Percentiles rank a stretch among this genome's conserved stretches.
These are phyloP conservation scores for Drechmeria coniospora DNA, from an alignment of 2,329 filamentous ascomycete genomes.

Conservation along the genomic window DNA sequence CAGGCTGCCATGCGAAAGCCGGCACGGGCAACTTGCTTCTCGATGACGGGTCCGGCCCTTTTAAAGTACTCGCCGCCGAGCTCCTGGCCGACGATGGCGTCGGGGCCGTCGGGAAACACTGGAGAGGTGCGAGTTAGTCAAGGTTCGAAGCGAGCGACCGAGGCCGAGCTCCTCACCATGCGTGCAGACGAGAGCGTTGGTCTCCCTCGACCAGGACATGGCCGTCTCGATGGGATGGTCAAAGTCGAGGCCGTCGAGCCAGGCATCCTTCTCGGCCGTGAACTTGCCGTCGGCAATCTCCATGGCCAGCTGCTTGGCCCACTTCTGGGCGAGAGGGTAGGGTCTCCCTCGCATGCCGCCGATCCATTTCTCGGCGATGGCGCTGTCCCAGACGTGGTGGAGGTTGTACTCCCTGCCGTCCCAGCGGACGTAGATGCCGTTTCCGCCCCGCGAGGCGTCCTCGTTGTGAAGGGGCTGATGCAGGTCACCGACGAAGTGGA, in stretches of 20 bases:
- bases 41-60: constrained; percentile 45
- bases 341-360: constrained; percentile 36
- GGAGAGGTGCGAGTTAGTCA: constrained; percentile 5
- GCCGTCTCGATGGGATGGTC: constrained; percentile 37
- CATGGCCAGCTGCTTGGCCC: constrained; percentile 39
- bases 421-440: constrained; percentile 50
- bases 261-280: constrained; percentile 28
- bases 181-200: constrained; percentile 46
- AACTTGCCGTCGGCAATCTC: constrained; percentile 44
- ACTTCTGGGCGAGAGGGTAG: constrained; percentile 33
- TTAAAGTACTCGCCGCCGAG: constrained; percentile 49
- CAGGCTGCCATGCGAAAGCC: constrained; percentile 54
- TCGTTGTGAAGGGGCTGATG: constrained; percentile 55
- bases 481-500: constrained; percentile 56
- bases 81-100: constrained; percentile 42
- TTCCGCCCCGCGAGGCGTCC: constrained; percentile 49
- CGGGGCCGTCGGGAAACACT: constrained; percentile 47
- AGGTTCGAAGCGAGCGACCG: not conserved
- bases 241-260: constrained; percentile 43
- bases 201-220: constrained; percentile 47
- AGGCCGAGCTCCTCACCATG: constrained; percentile 29
- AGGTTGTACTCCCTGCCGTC: constrained; percentile 43
- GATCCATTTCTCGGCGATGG: constrained; percentile 49
- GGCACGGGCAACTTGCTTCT: constrained; percentile 51
- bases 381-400: constrained; percentile 59